A percentile compares a stretch with the other conserved stretches of the same genome.
Conservation (phyloP, 768 basidiomycete species). For the Butyriboletus loyo region DNA sequence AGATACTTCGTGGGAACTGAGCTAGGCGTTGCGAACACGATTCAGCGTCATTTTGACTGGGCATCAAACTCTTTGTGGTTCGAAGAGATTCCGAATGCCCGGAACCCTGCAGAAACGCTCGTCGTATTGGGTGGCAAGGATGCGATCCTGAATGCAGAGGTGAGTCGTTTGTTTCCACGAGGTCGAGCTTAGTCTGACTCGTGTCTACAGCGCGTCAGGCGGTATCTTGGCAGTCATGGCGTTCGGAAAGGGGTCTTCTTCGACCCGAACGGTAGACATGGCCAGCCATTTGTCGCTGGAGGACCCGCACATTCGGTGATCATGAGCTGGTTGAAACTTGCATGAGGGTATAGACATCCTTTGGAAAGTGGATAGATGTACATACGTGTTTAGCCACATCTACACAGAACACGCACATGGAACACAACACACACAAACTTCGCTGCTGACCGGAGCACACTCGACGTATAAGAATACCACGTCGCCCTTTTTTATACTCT, state of each 20-base stretch:
- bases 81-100: constrained; percentile 82
- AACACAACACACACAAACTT: constrained; percentile 30
- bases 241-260: constrained; percentile 63
- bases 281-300: constrained; percentile 53
- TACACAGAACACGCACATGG: neutral
- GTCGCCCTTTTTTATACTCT: constrained; percentile 6
- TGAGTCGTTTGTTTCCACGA: constrained; percentile 27
- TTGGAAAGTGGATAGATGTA: constrained; percentile 7
- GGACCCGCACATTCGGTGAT: constrained; percentile 54
- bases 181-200: neutral
- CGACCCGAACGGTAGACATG: constrained; percentile 61
- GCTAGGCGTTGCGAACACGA: constrained; percentile 80
- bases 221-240: constrained; percentile 75
- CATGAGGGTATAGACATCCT: constrained; percentile 7
- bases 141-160: constrained; percentile 70
- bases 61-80: constrained; percentile 84
- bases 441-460: neutral
- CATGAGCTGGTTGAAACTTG: constrained; percentile 55
- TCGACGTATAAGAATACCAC: constrained; percentile 19
- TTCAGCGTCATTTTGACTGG: constrained; percentile 86
- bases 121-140: constrained; percentile 86
- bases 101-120: constrained; percentile 59
- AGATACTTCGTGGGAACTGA: constrained; percentile 88
- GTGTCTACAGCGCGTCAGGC: constrained; percentile 55
- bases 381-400: too few relatives aligned